A percentile compares a stretch with the other conserved stretches of the same genome.
Evolutionary conservation across 2,329 filamentous ascomycete genomes (phyloP).

Genomic region (Colletotrichum australisinense): DNA sequence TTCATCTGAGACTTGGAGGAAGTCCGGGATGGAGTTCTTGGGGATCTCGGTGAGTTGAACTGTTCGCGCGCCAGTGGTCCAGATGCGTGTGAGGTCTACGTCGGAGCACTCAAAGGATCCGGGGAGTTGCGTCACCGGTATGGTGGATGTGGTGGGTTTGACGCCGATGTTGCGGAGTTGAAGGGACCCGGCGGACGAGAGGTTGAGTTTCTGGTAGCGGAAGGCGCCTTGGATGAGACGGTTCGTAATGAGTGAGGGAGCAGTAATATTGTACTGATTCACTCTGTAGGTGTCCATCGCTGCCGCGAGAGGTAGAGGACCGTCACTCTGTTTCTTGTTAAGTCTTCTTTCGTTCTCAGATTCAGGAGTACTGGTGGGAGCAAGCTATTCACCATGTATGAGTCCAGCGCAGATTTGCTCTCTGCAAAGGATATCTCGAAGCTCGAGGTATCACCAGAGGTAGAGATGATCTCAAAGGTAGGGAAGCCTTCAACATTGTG

Average conservation of each 20-base stretch:
- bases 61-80: constrained; percentile 45
- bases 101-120: constrained; percentile 45
- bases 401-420: not conserved
- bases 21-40: constrained; percentile 41
- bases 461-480: constrained; percentile 19
- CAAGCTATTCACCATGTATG: not conserved
- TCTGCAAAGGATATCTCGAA: constrained; percentile 22
- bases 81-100: constrained; percentile 42
- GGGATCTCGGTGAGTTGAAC: constrained; percentile 46
- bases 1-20: constrained; percentile 41
- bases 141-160: constrained; percentile 38
- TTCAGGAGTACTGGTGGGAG: not conserved
- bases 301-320: constrained; percentile 47
- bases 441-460: constrained; percentile 8
- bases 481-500: constrained; percentile 13
- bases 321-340: constrained; percentile 37
- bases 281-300: constrained; percentile 51
- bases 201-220: constrained; percentile 49
- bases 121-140: constrained; percentile 40
- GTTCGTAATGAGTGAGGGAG: constrained; percentile 40
- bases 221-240: constrained; percentile 48
- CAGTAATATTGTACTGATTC: constrained; percentile 47
- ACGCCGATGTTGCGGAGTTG: constrained; percentile 43
- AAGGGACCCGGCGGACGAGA: constrained; percentile 47
- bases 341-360: not conserved